Conservation (phyloP, 208 protist genomes). For the Leishmania gerbilli region DNA sequence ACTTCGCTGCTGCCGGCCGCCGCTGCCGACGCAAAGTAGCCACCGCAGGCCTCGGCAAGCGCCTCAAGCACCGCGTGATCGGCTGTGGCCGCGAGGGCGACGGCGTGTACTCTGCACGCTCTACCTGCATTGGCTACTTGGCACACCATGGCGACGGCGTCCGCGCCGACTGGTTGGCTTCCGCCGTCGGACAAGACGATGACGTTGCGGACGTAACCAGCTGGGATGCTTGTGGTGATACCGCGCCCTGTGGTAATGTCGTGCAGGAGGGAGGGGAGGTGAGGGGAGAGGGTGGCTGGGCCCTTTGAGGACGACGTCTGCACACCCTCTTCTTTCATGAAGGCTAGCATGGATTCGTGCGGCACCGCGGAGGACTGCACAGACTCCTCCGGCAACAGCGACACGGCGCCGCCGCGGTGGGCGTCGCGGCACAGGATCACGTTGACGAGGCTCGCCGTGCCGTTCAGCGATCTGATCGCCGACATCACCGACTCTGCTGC, state of each 20-base stretch:
- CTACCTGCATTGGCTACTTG: slow-evolving; percentile 19
- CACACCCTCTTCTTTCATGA: slow-evolving; percentile 32
- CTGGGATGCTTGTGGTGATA: slow-evolving; percentile 25
- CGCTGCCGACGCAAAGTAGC: slow-evolving; percentile 35
- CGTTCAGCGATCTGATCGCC: slow-evolving; percentile 26
- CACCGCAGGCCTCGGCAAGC: slow-evolving; percentile 50
- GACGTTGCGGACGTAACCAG: slow-evolving; percentile 71
- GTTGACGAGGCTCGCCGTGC: slow-evolving; percentile 57
- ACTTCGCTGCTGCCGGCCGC: neutral
- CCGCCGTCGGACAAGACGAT: slow-evolving; percentile 64
- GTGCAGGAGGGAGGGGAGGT: slow-evolving; percentile 44
- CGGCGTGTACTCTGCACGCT: slow-evolving; percentile 55
- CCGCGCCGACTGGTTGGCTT: slow-evolving; percentile 2
- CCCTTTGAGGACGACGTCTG: slow-evolving; percentile 3
- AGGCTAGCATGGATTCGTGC: slow-evolving; percentile 25
- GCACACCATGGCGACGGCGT: slow-evolving; percentile 40
- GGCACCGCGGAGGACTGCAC: slow-evolving; percentile 20
- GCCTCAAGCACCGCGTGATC: slow-evolving; percentile 50
- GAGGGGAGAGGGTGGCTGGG: slow-evolving; percentile 23
- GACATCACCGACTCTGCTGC: slow-evolving; percentile 43
- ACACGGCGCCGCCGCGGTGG: slow-evolving; percentile 23
- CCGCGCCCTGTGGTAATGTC: slow-evolving; percentile 13
- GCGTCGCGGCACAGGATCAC: slow-evolving; percentile 47
- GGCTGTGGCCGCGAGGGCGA: slow-evolving; percentile 38
- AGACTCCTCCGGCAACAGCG: slow-evolving; percentile 33